Base-by-base conservation (phyloP, 495 filamentous ascomycete species). In the Penicillium lividum region DNA sequence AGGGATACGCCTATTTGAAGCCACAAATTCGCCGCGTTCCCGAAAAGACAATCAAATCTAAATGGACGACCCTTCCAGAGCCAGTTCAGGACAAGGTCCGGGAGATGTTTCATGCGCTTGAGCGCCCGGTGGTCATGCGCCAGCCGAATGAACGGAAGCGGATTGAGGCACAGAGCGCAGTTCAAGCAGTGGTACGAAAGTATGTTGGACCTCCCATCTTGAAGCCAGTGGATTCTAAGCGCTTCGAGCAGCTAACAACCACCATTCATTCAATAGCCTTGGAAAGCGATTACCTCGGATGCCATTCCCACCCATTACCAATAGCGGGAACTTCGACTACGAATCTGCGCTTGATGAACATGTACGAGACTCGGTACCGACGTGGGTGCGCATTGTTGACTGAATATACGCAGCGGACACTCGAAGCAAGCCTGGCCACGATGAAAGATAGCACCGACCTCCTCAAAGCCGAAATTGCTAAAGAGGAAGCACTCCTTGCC, bases 261-360 rank as follows among this genome's bases (percentile, higher is more conserved):
- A 38, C 7, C 29, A 13, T 28, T 44, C 29, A 13, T 28, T 44
- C 52, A 34, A 18, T 46, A 80, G 75, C 54, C 68, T 86, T 42
- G 76, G 69, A 48, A 78, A 73, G 57, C 72, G 77, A 42, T 65
- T 87, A 13, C 81, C 82, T 29, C 74, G 78, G 43, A 81, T 85
- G 75, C 83, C 83, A 31, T 86, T 89, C 57, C 86, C 86, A 3
- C 82, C 78, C 7, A 70, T 77, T 44, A 78, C 82, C 5, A 82
- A 79, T 56, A 84, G 83, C 33, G 70, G 77, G 0, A 73, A 80
- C 58, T 88, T 89, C 60, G 81, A 88, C 61, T 81, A 82, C 54
- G 84, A 87, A 53, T 77, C 77, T 60, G 77, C 84, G 22, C 61
- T 84, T 9, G 80, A 84, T 68, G 78, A 82, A 58, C 84, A 84